Conservation (phyloP, 805 yeast genomes). For the Wickerhamomyces rabaulensis region DNA sequence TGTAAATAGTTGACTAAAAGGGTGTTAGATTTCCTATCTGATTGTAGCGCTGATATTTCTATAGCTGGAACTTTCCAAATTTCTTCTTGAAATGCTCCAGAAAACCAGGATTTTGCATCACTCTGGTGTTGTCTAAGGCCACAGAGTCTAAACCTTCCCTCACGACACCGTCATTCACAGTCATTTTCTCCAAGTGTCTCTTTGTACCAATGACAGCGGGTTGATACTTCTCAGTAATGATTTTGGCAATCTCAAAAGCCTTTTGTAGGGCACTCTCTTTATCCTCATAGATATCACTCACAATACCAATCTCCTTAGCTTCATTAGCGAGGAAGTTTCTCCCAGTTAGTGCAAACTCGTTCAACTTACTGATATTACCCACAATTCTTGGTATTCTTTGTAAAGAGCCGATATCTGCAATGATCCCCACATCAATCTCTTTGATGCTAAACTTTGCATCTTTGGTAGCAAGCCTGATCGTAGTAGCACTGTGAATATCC, state of each 20-base stretch:
- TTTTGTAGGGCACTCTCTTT: constrained; percentile 43
- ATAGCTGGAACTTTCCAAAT: constrained; percentile 3
- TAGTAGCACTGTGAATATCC: constrained; percentile 56
- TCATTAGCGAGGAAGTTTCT: constrained; percentile 47
- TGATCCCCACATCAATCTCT: constrained; percentile 68
- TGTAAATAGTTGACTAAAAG: neutral
- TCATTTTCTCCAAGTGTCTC: constrained; percentile 40
- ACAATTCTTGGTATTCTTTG: constrained; percentile 57
- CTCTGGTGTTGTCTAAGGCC: constrained; percentile 44
- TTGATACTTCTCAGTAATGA: constrained; percentile 40
- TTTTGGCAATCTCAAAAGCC: constrained; percentile 42
- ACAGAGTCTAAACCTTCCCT: constrained; percentile 45
- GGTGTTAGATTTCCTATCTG: neutral
- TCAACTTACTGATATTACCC: constrained; percentile 50
- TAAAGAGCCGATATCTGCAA: constrained; percentile 76
- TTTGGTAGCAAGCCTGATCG: constrained; percentile 50
- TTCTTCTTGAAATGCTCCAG: constrained; percentile 8
- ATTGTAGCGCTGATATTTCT: too few relatives aligned
- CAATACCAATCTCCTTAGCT: constrained; percentile 51
- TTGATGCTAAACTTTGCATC: constrained; percentile 54
- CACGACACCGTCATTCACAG: constrained; percentile 31
- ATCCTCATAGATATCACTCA: constrained; percentile 40
- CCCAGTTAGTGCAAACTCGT: constrained; percentile 60
- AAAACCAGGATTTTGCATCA: constrained; percentile 13
- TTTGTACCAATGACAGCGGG: constrained; percentile 69